Evolutionary conservation across 495 filamentous ascomycete species (phyloP).

Genomic region (Penicillium psychrofluorescens): DNA sequence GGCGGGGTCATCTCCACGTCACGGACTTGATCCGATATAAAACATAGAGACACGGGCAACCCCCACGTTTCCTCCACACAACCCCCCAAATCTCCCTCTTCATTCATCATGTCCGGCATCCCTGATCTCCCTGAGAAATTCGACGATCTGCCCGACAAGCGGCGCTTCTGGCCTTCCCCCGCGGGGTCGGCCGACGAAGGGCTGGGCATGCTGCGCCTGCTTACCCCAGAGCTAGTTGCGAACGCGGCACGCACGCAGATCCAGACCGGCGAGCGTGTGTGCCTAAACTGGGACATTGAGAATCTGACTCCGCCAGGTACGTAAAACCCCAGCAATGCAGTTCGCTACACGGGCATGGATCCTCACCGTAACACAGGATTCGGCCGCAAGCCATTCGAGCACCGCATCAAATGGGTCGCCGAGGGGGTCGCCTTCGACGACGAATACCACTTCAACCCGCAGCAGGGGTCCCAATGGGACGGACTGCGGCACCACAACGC

Average conservation of each 20-base stretch:
- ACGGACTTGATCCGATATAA: slow-evolving; percentile 8
- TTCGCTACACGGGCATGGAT: no score
- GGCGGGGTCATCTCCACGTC: slow-evolving; percentile 8
- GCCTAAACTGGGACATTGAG: slow-evolving; percentile 45
- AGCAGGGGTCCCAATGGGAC: slow-evolving; percentile 74
- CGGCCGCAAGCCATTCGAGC: slow-evolving; percentile 47
- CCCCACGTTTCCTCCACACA: no score
- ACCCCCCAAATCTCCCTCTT: not conserved
- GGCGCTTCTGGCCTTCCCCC: slow-evolving; percentile 38
- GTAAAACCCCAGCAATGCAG: not conserved
- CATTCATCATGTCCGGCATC: slow-evolving; percentile 15
- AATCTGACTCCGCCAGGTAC: slow-evolving; percentile 40
- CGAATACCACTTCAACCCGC: slow-evolving; percentile 67
- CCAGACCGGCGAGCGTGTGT: slow-evolving; percentile 40
- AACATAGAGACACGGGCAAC: no score
- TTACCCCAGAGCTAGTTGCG: slow-evolving; percentile 42
- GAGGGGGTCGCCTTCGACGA: slow-evolving; percentile 55
- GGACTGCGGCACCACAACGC: slow-evolving; percentile 55
- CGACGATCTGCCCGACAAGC: slow-evolving; percentile 44
- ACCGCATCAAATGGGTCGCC: slow-evolving; percentile 45
- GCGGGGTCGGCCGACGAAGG: slow-evolving; percentile 42
- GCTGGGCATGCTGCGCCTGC: slow-evolving; percentile 45
- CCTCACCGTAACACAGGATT: slow-evolving; percentile 32
- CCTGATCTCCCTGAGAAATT: slow-evolving; percentile 28
- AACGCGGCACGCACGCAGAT: slow-evolving; percentile 40